Evolutionary conservation across 2,329 filamentous ascomycete genomes (phyloP), one percentile per base, ranked within the genome.

Genomic region (Mycosphaerella sp.): DNA sequence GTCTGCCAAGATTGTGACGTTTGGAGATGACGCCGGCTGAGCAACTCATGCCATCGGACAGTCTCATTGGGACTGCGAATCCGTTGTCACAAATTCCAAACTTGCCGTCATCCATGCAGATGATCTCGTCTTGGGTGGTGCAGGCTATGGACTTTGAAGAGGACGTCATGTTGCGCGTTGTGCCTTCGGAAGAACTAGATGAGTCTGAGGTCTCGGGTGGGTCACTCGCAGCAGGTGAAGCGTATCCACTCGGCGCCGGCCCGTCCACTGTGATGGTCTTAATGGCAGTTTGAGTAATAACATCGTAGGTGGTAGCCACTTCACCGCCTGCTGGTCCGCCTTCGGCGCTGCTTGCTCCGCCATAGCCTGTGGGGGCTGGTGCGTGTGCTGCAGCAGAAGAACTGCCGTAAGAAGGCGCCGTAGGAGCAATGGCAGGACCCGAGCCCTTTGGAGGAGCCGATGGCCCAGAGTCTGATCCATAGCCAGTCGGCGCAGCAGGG

Each of bases 41-140:
- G 64, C 72, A 74, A 5, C 61, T 57, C 36, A 68, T 73, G 41
- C 71, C 72, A n/a, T 58, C 56, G 12, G 72, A 66, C 12, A 74
- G 64, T 34, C 62, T 58, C 54, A 69, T 66, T 4, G 68, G 54
- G 25, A 72, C 62, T 21, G 70, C 72, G 46, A 61, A 70, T 28
- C 70, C 69, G 32, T 64, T 62, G 63, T 73, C 66, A 67, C 72
- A 74, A 18, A 73, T 60, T 32, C 71, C 72, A 44, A 68, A 74
- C 18, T 69, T 64, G 45, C 55, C 63, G 53, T 49, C 60, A 40
- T 70, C 69, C 36, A 73, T 70, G 64, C 72, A 74, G 49, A 73
- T 62, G 34, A 74, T 57, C 41, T 58, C 62, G 17, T 70, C 71
- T n/a, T 72, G 64, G 10, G n/a, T 56, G 0, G 36, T 30, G 34